Evolutionary conservation across 345 rosid species (phyloP), one percentile per base, ranked within the genome.

Genomic region (Lepidium africanum): DNA sequence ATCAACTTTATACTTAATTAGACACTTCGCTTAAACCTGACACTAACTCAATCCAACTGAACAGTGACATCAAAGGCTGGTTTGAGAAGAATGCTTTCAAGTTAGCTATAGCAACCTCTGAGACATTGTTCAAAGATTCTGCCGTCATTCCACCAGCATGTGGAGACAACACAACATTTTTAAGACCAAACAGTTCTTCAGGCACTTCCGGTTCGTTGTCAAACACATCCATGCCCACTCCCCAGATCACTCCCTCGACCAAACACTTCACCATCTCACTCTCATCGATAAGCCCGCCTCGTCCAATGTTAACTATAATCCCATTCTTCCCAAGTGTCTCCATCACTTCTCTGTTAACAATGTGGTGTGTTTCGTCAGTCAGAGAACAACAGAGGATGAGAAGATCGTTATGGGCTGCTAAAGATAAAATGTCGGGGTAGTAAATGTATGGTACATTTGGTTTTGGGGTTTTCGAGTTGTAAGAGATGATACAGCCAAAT

Each of bases 201-300:
- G 90, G 86, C 16, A 86, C 80, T 57, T 77, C 4, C 21, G 92
- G 97, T 52, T 90, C 95, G 5, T 87, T 67, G 72, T 87, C 88
- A 69, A 84, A 83, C 77, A 87, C 88, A 71, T 90, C 93, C 47
- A 90, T 80, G 25, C 92, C 95, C 1, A 83, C 87, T 36, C 92
- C 92, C 8, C 85, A 83, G 17, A 87, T 74, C 46, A 84, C 78
- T 17, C 97, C 86, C 42, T 23, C 57, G 32, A 80, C 72, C 71
- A 90, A 63, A 49, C 77, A 78, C 62, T 75, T 72, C 16, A 86
- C 92, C 72, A 86, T 54, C 71, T 86, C 97, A 59, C 33, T 71
- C 69, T 71, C 75, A 40, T 71, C 75, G 13, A 71, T 42, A 10
- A 71, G 54, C 7, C 6, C 16, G 0, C 75, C 75, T 63, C 75